Base-by-base conservation (phyloP, 495 filamentous ascomycete genomes). In the Aspergillus indologenus region DNA sequence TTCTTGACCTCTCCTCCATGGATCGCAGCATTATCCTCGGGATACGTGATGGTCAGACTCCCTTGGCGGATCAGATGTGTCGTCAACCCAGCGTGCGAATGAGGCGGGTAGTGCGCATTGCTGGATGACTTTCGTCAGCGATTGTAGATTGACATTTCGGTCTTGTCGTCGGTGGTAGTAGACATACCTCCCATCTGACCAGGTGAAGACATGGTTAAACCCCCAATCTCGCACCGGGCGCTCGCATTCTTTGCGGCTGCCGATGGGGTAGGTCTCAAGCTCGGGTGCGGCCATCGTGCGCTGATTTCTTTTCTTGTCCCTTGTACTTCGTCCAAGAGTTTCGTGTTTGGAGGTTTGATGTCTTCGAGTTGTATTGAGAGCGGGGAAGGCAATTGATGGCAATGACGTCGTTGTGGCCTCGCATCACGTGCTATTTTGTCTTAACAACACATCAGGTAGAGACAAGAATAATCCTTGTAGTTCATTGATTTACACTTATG, bases 31-130 rank as follows among this genome's bases (percentile, higher is more conserved):
- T 78, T 75, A 55, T 92, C 90, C 18, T 87, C 71, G 0, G 89
- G 90, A 65, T 92, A 94, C 0, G 79, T 80, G 60, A 94, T 85
- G 0, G 87, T 93, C 46, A 95, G 62, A 50, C 80, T 68, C 14
- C 91, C 91, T 5, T 75, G 72, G 11, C 89, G 79, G 65, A 95
- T 90, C 12, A 94, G 75, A 70, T 94, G 90, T 0, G 90, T 93
- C 0, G 89, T 93, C 2, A 87, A 73, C 26, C 81, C 81, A 15
- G 61, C 43, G 70, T 95, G 91, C 8, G 81, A 80, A 73, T 95
- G 90, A 3, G 91, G 89, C 2, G 81, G 68, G 67, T 94, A 96
- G 62, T 95, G 75, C 45, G 85, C 83, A 61, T 90, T 86, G 46
- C 83, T 87, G 58, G 15, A 5, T 21, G 22, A 3, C 24, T 52